These are phyloP conservation scores for Gonium pectorale DNA, from an alignment of 139 green algal species.

Conservation along the genomic window DNA sequence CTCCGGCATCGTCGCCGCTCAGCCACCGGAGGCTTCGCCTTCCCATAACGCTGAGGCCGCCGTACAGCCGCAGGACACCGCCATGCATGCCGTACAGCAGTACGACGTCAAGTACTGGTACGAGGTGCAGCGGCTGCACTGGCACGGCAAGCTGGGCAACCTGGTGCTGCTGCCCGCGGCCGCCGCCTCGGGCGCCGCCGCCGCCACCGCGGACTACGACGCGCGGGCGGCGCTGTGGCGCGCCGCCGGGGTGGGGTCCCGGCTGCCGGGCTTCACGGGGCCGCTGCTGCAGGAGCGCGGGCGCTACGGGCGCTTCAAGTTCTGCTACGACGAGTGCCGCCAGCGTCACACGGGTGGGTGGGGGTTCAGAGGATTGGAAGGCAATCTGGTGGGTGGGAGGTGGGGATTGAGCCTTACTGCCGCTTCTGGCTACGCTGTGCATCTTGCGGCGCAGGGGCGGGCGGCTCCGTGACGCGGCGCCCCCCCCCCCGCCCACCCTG, in stretches of 20 bases:
- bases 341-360: conserved; percentile 10
- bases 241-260: background rate
- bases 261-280: conserved; percentile 50
- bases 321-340: conserved; percentile 69
- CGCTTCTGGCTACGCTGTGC: background rate
- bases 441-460: too few relatives aligned
- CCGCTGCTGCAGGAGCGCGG: conserved; percentile 39
- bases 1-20: background rate
- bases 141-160: conserved; percentile 70
- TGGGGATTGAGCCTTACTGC: background rate
- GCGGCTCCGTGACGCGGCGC: background rate
- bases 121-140: conserved; percentile 66
- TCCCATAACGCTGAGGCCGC: background rate
- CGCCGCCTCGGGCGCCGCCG: background rate
- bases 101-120: conserved; percentile 53
- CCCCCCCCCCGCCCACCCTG: too few relatives aligned
- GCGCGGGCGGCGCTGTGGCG: conserved; percentile 46
- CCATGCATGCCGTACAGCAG: background rate
- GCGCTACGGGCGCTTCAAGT: conserved; percentile 54
- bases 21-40: background rate
- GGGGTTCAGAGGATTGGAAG: background rate
- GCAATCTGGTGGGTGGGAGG: background rate
- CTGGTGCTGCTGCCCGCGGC: conserved; percentile 64
- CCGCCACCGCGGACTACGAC: conserved; percentile 43
- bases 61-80: background rate